A percentile compares a stretch with the other conserved stretches of the same genome.
phyloP scores from a whole-genome alignment of 1,284 basidiomycete genomes.

The Butyriboletus appendiculatus region DNA sequence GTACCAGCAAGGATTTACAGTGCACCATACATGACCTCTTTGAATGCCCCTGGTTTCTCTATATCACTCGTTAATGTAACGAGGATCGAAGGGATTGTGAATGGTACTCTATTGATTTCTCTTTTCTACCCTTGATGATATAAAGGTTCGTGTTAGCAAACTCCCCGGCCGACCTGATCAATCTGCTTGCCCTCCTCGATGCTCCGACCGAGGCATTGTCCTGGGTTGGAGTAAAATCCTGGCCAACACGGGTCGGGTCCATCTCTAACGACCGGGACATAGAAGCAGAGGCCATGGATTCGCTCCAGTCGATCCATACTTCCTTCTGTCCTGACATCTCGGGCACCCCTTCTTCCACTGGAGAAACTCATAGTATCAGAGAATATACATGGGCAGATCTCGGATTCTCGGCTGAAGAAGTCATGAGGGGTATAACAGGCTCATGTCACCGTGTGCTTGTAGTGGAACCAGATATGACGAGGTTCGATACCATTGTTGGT shows the following conservation, averaged over 20 bases:
- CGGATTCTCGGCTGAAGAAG: slow-evolving; percentile 13
- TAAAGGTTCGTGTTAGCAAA: neutral
- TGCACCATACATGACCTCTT: slow-evolving; percentile 46
- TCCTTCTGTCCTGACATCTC: neutral
- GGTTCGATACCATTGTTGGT: slow-evolving; percentile 42
- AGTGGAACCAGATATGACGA: slow-evolving; percentile 42
- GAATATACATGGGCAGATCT: slow-evolving; percentile 10
- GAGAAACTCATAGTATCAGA: too few relatives aligned
- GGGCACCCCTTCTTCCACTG: neutral
- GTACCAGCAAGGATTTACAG: slow-evolving; percentile 36
- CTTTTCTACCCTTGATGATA: neutral
- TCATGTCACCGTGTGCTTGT: slow-evolving; percentile 38
- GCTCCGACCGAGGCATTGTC: slow-evolving; percentile 40
- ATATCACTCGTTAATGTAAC: slow-evolving; percentile 42
- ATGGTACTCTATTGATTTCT: neutral
- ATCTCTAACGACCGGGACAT: neutral
- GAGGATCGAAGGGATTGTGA: slow-evolving; percentile 13
- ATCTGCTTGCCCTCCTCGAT: slow-evolving; percentile 39
- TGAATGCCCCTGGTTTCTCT: slow-evolving; percentile 48
- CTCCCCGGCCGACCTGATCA: slow-evolving; percentile 10
- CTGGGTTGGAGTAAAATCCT: slow-evolving; percentile 38
- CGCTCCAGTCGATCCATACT: slow-evolving; percentile 8
- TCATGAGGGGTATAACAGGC: slow-evolving; percentile 31
- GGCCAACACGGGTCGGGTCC: slow-evolving; percentile 8
- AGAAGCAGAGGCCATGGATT: slow-evolving; percentile 11